Conservation (phyloP, 768 basidiomycete species). For the Boletus sp. region DNA sequence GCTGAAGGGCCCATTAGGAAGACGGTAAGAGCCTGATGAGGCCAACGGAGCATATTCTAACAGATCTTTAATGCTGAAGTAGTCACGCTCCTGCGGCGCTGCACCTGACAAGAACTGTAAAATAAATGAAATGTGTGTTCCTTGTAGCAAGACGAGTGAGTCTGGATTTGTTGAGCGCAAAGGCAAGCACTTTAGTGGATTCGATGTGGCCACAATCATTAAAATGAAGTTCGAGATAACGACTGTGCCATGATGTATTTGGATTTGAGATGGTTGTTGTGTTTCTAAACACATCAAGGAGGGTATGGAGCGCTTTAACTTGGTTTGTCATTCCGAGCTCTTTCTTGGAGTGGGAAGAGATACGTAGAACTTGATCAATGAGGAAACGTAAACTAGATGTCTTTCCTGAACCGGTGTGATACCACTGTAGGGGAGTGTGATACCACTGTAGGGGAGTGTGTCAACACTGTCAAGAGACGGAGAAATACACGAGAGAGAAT, state of each 20-base stretch:
- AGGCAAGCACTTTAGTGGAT: constrained; percentile 77
- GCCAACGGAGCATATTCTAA: constrained; percentile 83
- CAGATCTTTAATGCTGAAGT: constrained; percentile 72
- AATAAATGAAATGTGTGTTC: constrained; percentile 90
- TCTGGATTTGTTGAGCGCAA: constrained; percentile 86
- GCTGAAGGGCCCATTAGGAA: constrained; percentile 83
- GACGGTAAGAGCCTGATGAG: constrained; percentile 84
- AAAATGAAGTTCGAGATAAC: constrained; percentile 86
- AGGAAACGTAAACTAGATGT: constrained; percentile 71
- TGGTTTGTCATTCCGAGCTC: constrained; percentile 71
- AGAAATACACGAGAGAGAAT: neutral
- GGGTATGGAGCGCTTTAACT: constrained; percentile 68
- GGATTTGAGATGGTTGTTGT: constrained; percentile 85
- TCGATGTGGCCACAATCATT: constrained; percentile 72
- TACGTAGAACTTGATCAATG: constrained; percentile 74
- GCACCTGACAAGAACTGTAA: constrained; percentile 90
- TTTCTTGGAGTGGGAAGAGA: constrained; percentile 79
- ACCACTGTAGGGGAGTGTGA: constrained; percentile 58
- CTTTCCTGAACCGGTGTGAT: constrained; percentile 89
- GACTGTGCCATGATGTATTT: constrained; percentile 81
- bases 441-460: too few relatives aligned
- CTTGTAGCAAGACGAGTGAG: constrained; percentile 71
- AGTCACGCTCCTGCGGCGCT: constrained; percentile 75
- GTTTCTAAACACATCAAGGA: constrained; percentile 89
- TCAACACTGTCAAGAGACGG: constrained; percentile 4